phyloP scores from a whole-genome alignment of 495 filamentous ascomycete genomes.

The Xylaria nigripes region DNA sequence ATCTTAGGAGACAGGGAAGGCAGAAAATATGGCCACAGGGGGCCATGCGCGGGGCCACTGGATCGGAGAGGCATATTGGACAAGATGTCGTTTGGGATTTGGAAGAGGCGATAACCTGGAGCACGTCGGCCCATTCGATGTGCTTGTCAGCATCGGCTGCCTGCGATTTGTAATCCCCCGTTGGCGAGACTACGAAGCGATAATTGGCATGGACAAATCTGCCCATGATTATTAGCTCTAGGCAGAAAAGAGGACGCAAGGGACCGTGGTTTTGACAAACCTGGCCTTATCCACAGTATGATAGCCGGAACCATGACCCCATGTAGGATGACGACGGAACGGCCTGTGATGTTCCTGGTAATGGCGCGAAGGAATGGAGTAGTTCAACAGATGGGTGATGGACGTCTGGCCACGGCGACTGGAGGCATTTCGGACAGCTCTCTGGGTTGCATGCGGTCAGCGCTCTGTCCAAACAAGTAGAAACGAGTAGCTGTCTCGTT shows the following conservation, averaged over 20 bases:
- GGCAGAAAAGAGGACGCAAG: neutral
- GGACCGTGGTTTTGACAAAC: constrained; percentile 25
- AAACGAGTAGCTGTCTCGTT: constrained; percentile 16
- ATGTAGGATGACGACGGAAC: constrained; percentile 60
- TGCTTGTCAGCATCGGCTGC: constrained; percentile 82
- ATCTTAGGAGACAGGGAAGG: constrained; percentile 84
- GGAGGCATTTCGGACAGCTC: constrained; percentile 73
- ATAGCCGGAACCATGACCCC: constrained; percentile 84
- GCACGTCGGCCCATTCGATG: constrained; percentile 81
- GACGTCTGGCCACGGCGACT: constrained; percentile 89
- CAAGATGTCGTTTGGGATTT: constrained; percentile 82
- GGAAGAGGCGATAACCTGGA: constrained; percentile 85
- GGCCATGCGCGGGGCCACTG: constrained; percentile 93
- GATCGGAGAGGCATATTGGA: constrained; percentile 85
- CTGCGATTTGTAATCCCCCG: constrained; percentile 69
- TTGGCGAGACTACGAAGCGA: constrained; percentile 85
- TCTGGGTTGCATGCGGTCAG: constrained; percentile 14
- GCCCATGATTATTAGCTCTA: constrained; percentile 12
- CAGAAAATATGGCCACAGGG: constrained; percentile 98
- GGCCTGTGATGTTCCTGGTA: constrained; percentile 46
- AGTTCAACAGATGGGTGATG: constrained; percentile 94
- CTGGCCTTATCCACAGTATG: constrained; percentile 87
- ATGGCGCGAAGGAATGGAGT: constrained; percentile 71
- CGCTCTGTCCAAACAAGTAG: neutral
- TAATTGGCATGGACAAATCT: constrained; percentile 97